Base-by-base conservation (phyloP, 768 basidiomycete species). In the Agaricus subrufescens region DNA sequence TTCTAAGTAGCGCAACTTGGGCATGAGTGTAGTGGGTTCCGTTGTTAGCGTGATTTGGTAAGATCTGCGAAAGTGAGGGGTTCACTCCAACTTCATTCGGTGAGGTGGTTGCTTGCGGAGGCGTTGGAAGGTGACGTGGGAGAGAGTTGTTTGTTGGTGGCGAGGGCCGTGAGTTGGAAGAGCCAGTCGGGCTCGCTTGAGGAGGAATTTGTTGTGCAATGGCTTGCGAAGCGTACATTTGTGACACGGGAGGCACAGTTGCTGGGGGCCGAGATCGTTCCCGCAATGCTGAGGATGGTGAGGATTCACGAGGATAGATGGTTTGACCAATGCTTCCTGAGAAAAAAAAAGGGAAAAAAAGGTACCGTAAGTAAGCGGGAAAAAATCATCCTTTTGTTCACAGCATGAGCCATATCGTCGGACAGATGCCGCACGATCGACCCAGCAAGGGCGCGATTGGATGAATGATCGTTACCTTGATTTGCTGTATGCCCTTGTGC, bases 181-280 rank as follows among this genome's bases (percentile, higher is more conserved):
- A 60, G 65, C 77, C 64, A 52, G 77, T 71, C 4, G 83, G 78
- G 60, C 76, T 74, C 46, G 76, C 69, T 50, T 81, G 81, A 29
- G 75, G 71, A 60, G 72, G 70, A 38, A 59, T 61, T 58, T 70
- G 74, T 64, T 79, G 77, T 49, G 67, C 67, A 58, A 63, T 67
- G 65, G 62, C 64, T 58, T 58, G 71, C 61, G 67, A 63, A 50
- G 73, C 69, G 64, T 81, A 84, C 14, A 84, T 69, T 60, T 83
- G 81, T 14, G 60, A 54, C 65, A 79, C 72, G 48, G 83, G 75
- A 23, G 86, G 83, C 4, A 84, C 82, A 65, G 82, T 70, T 56
- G 86, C 82, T 74, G 87, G 75, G 0, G 86, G 84, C 38, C 86
- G 75, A 69, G 84, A 71, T 70, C 79, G 69, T 47, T 78, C 75